Base-by-base conservation (phyloP, 345 rosid species). In the Geranium brycei region DNA sequence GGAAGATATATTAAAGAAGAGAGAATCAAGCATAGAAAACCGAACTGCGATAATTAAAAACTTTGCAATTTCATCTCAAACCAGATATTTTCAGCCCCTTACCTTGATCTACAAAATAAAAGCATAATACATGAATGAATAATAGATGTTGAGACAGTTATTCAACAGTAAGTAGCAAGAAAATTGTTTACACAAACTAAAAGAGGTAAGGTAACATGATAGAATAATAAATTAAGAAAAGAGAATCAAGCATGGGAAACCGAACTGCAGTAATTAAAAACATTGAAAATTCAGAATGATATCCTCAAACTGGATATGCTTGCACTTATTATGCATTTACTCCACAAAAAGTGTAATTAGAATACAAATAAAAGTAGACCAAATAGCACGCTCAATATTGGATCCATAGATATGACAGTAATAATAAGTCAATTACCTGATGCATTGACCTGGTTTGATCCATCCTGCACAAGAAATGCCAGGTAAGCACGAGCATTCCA, bases 401-500 rank as follows among this genome's bases (percentile, higher is more conserved):
- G n/a, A 19, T n/a, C 57, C 19, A 17, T 3, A 16, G 10, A 51
- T 23, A 8, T 61, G 12, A 64, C 68, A 18, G 19, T 23, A 10
- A 58, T 59, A 12, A 14, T 7, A 28, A 58, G 3, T 10, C 3
- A 0, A 57, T 23, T 60, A 78, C 82, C 82, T 70, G 73, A 57
- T 53, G 57, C 73, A 58, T 66, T 64, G 64, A 59, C 66, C 69
- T 72, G 69, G 74, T 70, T 79, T 35, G 41, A 35, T 53, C 28
- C 59, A 41, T 67, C 70, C 57, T 60, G 66, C 72, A 66, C 74
- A 64, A 77, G 78, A 58, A 80, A 68, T 35, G 83, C 77, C 64
- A 65, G 73, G 53, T 76, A 85, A 64, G 81, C 69, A 71, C 82
- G 83, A 30, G 76, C 87, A 62, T 65, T 60, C 70, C 69, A 35